phyloP scores from a whole-genome alignment of 768 basidiomycete genomes.

The Xerocomellus intermedius region DNA sequence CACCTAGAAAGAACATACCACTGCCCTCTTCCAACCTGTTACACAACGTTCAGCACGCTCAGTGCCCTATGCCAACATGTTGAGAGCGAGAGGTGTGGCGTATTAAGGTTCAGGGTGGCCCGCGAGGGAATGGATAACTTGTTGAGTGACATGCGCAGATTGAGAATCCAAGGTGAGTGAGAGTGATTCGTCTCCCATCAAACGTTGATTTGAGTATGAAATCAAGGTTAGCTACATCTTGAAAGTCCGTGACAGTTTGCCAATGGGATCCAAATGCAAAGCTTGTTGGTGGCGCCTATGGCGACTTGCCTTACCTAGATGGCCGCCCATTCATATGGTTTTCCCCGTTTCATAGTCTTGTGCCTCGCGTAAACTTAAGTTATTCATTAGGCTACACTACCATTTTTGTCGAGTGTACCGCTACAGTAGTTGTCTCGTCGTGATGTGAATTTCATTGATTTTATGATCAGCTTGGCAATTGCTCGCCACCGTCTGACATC shows the following conservation, averaged over 20 bases:
- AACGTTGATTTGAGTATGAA: conserved; percentile 8
- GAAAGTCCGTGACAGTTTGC: conserved; percentile 27
- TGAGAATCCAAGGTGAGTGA: conserved; percentile 17
- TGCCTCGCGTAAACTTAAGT: conserved; percentile 13
- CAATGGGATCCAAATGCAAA: background rate
- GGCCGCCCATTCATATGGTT: conserved; percentile 22
- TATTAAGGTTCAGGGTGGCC: conserved; percentile 46
- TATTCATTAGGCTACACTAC: conserved; percentile 9
- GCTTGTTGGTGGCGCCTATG: conserved; percentile 17
- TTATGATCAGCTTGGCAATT: conserved; percentile 14
- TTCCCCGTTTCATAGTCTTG: conserved; percentile 4
- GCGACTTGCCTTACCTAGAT: conserved; percentile 8
- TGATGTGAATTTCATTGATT: conserved; percentile 19
- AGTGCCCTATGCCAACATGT: conserved; percentile 65
- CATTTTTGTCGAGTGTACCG: conserved; percentile 5
- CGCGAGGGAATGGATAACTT: conserved; percentile 39
- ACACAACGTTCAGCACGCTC: conserved; percentile 44
- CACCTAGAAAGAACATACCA: conserved; percentile 54
- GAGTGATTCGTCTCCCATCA: background rate
- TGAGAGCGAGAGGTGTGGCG: conserved; percentile 60
- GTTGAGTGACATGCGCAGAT: conserved; percentile 13
- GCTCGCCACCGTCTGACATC: background rate
- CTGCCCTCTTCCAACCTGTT: conserved; percentile 52
- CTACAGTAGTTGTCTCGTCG: background rate
- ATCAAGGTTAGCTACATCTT: conserved; percentile 18